These are phyloP conservation scores for Lagenidium giganteum DNA, from an alignment of 352 stramenopile genomes.

Conservation along the genomic window DNA sequence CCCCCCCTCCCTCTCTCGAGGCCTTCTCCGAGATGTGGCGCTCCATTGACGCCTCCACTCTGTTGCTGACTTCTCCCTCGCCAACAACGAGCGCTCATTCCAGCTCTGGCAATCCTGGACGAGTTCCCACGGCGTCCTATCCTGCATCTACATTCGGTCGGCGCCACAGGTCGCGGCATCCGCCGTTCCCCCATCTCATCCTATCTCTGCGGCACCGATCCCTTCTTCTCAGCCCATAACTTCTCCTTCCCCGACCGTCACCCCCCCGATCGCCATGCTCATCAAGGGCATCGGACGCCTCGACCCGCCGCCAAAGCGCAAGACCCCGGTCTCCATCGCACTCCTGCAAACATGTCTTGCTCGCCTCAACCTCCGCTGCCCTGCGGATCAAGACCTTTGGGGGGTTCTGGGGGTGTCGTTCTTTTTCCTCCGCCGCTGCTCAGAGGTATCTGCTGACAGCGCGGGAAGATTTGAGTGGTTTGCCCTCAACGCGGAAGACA, in stretches of 20 bases:
- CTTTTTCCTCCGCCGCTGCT: constrained; percentile 3
- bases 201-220: too few species aligned
- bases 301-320: too few species aligned
- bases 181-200: too few species aligned
- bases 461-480: background rate
- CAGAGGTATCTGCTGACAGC: background rate
- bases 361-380: background rate
- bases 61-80: constrained; percentile 7
- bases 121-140: background rate
- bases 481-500: background rate
- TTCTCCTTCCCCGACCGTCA: too few species aligned
- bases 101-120: background rate
- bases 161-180: too few species aligned
- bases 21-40: constrained; percentile 5
- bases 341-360: too few species aligned
- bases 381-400: background rate
- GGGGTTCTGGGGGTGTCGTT: constrained; percentile 1
- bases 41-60: constrained; percentile 1
- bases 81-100: constrained; percentile 3
- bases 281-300: too few species aligned
- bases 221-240: too few species aligned
- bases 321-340: too few species aligned
- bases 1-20: background rate
- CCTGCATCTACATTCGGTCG: too few species aligned
- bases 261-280: too few species aligned